Conservation (phyloP, 768 basidiomycete genomes). For the Lactarius sanguifluus region DNA sequence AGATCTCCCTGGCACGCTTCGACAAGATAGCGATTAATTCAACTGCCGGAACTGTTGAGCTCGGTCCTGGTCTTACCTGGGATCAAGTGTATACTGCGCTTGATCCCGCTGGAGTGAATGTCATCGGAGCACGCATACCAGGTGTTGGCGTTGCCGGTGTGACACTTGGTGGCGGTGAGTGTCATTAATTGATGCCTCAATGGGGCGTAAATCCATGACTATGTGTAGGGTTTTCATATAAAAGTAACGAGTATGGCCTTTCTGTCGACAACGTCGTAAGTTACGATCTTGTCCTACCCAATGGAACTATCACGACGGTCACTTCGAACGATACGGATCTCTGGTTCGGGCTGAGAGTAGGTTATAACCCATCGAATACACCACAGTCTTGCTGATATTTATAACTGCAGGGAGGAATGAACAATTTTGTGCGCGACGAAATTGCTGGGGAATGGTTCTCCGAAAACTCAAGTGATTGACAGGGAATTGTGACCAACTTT, state of each 20-base stretch:
- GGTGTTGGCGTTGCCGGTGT: slow-evolving; percentile 31
- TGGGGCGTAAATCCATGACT: background rate
- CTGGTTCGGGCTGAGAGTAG: slow-evolving; percentile 19
- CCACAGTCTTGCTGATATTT: background rate
- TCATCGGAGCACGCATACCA: slow-evolving; percentile 28
- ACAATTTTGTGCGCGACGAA: background rate
- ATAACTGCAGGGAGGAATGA: background rate
- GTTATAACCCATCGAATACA: background rate
- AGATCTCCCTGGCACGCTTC: slow-evolving; percentile 30
- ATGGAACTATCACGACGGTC: slow-evolving; percentile 27
- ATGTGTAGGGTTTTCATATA: slow-evolving; percentile 35
- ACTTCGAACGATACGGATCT: slow-evolving; percentile 9
- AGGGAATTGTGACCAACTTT: slow-evolving; percentile 22
- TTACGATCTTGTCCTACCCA: slow-evolving; percentile 34
- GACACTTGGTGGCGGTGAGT: slow-evolving; percentile 24
- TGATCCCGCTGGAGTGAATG: slow-evolving; percentile 25
- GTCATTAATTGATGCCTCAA: slow-evolving; percentile 12
- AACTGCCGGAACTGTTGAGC: slow-evolving; percentile 11
- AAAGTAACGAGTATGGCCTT: slow-evolving; percentile 37
- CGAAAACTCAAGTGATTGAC: background rate
- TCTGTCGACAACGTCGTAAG: slow-evolving; percentile 37
- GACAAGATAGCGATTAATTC: slow-evolving; percentile 11
- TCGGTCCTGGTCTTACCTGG: slow-evolving; percentile 31
- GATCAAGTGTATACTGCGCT: slow-evolving; percentile 31
- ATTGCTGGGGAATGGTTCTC: background rate